Evolutionary conservation across 495 filamentous ascomycete genomes (phyloP).

Genomic region (Letharia columbiana): DNA sequence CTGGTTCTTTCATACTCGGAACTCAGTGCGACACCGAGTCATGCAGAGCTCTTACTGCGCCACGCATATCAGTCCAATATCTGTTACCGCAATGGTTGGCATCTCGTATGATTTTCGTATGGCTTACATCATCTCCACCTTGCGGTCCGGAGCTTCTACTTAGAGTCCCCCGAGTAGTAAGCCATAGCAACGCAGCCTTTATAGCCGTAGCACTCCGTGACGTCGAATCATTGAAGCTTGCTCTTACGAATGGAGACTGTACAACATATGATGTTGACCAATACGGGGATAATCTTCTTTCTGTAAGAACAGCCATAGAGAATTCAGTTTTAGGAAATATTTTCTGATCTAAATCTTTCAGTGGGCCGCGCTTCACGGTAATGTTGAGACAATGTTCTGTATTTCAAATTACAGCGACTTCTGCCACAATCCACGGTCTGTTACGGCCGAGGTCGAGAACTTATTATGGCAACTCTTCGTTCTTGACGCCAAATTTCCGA

Average conservation of each 20-base stretch:
- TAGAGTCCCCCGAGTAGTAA: slow-evolving; percentile 3
- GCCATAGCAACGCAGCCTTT: not conserved
- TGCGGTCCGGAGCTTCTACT: slow-evolving; percentile 10
- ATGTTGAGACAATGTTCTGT: not conserved
- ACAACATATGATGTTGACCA: slow-evolving; percentile 2
- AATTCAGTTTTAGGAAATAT: not conserved
- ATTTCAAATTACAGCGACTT: not conserved
- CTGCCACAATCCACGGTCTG: not conserved
- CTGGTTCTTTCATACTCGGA: not conserved
- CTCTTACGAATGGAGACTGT: not conserved
- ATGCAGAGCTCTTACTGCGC: not conserved
- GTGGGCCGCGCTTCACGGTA: not conserved
- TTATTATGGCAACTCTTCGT: not conserved
- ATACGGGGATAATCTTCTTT: not conserved
- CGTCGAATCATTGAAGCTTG: not conserved
- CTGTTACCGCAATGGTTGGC: slow-evolving; percentile 3
- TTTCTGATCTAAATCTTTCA: not conserved
- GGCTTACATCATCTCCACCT: not conserved
- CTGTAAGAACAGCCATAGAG: not conserved
- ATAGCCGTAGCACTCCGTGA: fast-evolving
- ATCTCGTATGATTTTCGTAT: slow-evolving; percentile 7
- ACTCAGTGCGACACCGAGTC: not conserved
- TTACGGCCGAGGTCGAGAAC: not conserved
- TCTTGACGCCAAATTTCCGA: no score
- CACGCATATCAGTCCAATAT: not conserved